Evolutionary conservation across 192 early-diverging fungal species (phyloP), one percentile per base, ranked within the genome.

Genomic region (Linnemannia exigua): DNA sequence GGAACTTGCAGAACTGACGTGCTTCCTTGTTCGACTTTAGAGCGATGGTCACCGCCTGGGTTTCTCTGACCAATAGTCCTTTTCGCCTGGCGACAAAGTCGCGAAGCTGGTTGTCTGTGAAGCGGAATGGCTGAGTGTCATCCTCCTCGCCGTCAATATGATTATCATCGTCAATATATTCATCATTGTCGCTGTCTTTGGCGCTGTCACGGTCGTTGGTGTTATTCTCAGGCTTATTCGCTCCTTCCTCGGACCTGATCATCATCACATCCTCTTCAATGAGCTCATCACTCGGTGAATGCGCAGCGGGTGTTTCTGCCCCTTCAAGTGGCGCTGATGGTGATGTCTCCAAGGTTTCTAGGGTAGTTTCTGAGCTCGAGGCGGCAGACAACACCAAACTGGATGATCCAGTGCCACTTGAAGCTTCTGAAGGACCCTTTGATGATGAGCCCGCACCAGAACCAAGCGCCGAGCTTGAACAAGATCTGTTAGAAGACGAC

Each of bases 1-100:
- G 33, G 37, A 75, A 28, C 37, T 31, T 75, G 54, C 46, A 75
- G 74, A 75, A 63, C 35, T 35, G 58, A 1, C 19, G 51, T 15
- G 74, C 74, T 16, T 75, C 54, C n/a, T 28, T 28, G 19, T 35
- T 25, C 19, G 33, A 38, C 58, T 54, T 58, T 0, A 75, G 37
- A 12, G 52, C 16, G 58, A 75, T 75, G 15, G 17, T 63, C 22
- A 75, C 36, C 16, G 28, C 54, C 19, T 61, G 54, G 8, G 22
- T 9, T 5, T 75, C 54, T 14, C 58, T 22, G 25, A 31, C 58
- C 28, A 63, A 11, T 12, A 63, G 58, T 3, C 58, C 58, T 22
- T 63, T 63, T 63, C 14, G 22, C 31, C 14, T 63, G 3, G 58
- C 58, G 22, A 63, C 58, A 12, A 63, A 63, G 28, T 63, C 58